These are phyloP conservation scores for Candida sp. DNA, from an alignment of 1,139 yeast species.

Conservation along the genomic window DNA sequence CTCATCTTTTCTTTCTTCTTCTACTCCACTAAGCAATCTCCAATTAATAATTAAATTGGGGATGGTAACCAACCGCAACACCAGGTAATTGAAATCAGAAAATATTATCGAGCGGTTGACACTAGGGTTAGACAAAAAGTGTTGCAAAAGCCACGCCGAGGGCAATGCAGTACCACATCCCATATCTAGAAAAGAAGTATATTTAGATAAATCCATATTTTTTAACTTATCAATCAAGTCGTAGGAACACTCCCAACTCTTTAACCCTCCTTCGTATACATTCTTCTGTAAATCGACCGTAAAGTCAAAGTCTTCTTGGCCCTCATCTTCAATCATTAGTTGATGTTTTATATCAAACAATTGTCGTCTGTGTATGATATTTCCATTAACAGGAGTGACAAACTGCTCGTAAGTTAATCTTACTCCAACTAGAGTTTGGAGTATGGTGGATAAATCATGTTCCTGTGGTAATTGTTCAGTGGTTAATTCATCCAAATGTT, in stretches of 20 bases:
- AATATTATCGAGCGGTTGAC: constrained; percentile 38
- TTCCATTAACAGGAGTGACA: constrained; percentile 32
- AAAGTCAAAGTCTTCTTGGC: constrained; percentile 30
- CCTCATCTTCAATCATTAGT: constrained; percentile 75
- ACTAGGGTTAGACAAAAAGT: constrained; percentile 13
- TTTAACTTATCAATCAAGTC: constrained; percentile 60
- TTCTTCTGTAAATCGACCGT: constrained; percentile 68
- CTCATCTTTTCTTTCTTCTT: too few relatives aligned
- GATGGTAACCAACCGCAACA: constrained; percentile 73
- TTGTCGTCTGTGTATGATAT: constrained; percentile 58
- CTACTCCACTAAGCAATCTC: constrained; percentile 17
- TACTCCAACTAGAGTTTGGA: constrained; percentile 38
- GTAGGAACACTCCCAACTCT: constrained; percentile 92
- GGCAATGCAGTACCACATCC: constrained; percentile 96
- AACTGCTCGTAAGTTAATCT: constrained; percentile 50
- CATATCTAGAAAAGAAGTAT: constrained; percentile 51
- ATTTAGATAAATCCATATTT: constrained; percentile 12
- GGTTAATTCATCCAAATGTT: neutral
- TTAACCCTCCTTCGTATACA: constrained; percentile 91
- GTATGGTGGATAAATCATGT: constrained; percentile 27
- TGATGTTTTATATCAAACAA: constrained; percentile 88
- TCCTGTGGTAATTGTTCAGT: constrained; percentile 25
- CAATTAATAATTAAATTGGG: constrained; percentile 83
- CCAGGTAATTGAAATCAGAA: constrained; percentile 81
- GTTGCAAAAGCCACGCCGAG: constrained; percentile 50